Evolutionary conservation across 2,329 filamentous ascomycete genomes (phyloP), one percentile per base, ranked within the genome.

Genomic region (Fusarium continuum): DNA sequence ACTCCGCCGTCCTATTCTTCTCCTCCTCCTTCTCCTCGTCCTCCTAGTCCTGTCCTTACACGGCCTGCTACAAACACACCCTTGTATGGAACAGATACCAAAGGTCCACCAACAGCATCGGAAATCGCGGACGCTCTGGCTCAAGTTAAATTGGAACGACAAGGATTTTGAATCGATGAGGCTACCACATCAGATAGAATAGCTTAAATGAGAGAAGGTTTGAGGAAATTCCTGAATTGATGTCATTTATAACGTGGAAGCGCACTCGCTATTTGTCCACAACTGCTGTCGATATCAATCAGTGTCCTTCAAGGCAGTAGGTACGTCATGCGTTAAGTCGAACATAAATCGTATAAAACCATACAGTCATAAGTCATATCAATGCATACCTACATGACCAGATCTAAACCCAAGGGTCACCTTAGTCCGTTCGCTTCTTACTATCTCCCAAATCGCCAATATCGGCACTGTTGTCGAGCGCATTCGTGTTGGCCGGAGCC

Each of bases 351-450:
- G 32, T 57, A 49, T 41, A 55, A 38, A 38, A 28, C 47, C 55
- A 49, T 56, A 39, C 50, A 54, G 29, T 54, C 54, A 40, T 63
- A 41, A 50, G 26, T 34, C 35, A 23, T 46, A 6, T 43, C 23
- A 22, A 29, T 34, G 46, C 16, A 39, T 31, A 39, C 35, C 26
- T 50, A 45, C 29, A 45, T 35, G 17, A n/a, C 45, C 34, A 36
- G n/a, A 20, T 25, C 23, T 9, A 13, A 17, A 13, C 23, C 20
- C 23, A 34, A 32, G 17, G n/a, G 11, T 36, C 46, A 36, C 25
- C 44, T 68, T 64, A 77, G 48, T 77, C 74, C 44, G 65, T 67
- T 40, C 75, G 71, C 52, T 75, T 76, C 57, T 76, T 76, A 5
- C 55, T 44, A 17, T 76, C 75, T 25, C 64, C 70, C n/a, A 69